Percentiles rank a stretch among this genome's conserved stretches.
Conservation (phyloP, 352 stramenopile species). For the Pythium folliculosum region DNA sequence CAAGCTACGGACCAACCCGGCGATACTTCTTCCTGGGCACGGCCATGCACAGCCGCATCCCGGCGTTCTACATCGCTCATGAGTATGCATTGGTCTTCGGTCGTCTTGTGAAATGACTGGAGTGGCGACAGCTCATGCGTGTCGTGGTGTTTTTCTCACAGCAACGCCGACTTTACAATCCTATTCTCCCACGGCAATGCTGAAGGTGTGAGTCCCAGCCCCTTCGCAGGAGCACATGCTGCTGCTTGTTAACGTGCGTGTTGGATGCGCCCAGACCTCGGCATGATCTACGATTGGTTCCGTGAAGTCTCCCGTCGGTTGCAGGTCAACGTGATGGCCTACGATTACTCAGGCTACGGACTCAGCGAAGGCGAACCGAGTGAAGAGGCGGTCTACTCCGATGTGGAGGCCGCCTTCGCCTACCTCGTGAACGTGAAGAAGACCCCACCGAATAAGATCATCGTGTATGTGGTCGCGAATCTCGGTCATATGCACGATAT, state of each 20-base stretch:
- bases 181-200: slow-evolving; percentile 98
- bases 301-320: slow-evolving; percentile 87
- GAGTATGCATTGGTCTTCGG: slow-evolving; percentile 42
- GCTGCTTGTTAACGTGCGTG: background rate
- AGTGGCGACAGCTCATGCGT: background rate
- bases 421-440: slow-evolving; percentile 94
- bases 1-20: slow-evolving; percentile 75
- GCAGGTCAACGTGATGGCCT: slow-evolving; percentile 88
- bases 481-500: background rate
- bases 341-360: slow-evolving; percentile 98
- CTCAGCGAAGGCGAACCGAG: slow-evolving; percentile 92
- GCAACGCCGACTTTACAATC: slow-evolving; percentile 93
- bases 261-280: slow-evolving; percentile 80
- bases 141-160: slow-evolving; percentile 21
- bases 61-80: slow-evolving; percentile 94
- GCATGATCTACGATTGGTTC: slow-evolving; percentile 98
- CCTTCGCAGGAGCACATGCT: background rate
- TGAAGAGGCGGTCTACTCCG: slow-evolving; percentile 94
- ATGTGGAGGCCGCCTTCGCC: slow-evolving; percentile 95
- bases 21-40: slow-evolving; percentile 95
- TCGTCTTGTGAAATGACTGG: background rate
- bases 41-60: slow-evolving; percentile 86
- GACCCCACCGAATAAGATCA: slow-evolving; percentile 91
- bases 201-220: slow-evolving; percentile 65
- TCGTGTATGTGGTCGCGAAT: slow-evolving; percentile 77